Conservation (phyloP, 495 filamentous ascomycete species). For the Aspergillus diversus region DNA sequence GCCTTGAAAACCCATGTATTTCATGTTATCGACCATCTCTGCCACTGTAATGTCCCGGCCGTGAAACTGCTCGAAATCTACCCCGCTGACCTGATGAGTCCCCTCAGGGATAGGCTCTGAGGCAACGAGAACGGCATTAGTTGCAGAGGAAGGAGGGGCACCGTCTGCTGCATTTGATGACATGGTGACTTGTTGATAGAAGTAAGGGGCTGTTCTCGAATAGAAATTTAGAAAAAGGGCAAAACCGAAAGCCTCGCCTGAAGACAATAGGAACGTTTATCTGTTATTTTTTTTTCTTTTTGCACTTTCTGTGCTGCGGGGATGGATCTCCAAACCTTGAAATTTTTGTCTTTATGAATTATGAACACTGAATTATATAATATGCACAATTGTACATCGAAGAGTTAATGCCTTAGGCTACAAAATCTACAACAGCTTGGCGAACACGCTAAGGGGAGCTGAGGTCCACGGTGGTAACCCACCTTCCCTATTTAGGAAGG, state of each 20-base stretch:
- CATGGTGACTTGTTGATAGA: constrained; percentile 4
- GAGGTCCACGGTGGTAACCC: background rate
- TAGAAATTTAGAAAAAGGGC: too few species aligned
- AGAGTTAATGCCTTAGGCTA: too few species aligned
- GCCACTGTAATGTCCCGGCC: constrained; percentile 78
- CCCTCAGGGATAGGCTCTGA: constrained; percentile 80
- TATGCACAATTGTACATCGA: too few species aligned
- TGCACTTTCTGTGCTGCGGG: background rate
- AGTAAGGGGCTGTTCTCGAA: background rate
- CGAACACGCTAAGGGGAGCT: too few species aligned
- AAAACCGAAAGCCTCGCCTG: too few species aligned
- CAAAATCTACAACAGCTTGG: too few species aligned
- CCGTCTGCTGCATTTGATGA: constrained; percentile 7
- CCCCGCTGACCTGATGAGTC: constrained; percentile 73
- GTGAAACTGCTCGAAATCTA: constrained; percentile 85
- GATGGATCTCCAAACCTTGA: background rate
- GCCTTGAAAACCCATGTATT: constrained; percentile 89
- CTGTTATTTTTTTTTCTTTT: background rate
- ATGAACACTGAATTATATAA: constrained; percentile 3
- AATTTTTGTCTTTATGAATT: background rate
- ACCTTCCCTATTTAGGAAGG: background rate
- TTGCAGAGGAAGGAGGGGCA: constrained; percentile 66
- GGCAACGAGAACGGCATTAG: constrained; percentile 83
- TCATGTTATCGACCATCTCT: constrained; percentile 82
- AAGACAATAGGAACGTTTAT: background rate